Evolutionary conservation across 179 eudicot species (phyloP), one percentile per base, ranked within the genome.

Genomic region (Nepenthes alata): DNA sequence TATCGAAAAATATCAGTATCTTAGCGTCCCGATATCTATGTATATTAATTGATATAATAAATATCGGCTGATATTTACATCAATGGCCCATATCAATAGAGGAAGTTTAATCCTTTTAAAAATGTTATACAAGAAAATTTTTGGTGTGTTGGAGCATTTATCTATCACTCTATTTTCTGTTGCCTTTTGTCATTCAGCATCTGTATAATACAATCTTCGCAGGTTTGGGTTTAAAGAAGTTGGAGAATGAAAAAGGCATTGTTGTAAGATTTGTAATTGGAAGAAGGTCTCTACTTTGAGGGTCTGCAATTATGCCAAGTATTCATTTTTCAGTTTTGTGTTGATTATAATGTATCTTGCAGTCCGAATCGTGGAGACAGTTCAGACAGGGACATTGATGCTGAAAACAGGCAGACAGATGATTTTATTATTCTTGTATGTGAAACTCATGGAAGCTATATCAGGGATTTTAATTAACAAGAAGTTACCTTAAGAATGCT

Each of bases 241-340:
- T 90, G 70, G 81, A 88, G 72, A 77, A 72, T 53, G 83, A 85
- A 64, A 90, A 88, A 70, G 95, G 97, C 69, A 83, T 88, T 60
- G 81, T 83, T 74, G 70, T 87, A 70, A 86, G 95, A 83, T 90
- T 90, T 79, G 84, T 90, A 2, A 83, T 90, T 58, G 97, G 97
- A 73, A 85, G 82, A 83, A 90, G 97, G 97, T 90, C 34, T 76
- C 69, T 74, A 41, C 63, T 65, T 57, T 66, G 44, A 53, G 70
- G 13, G 47, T 53, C 45, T 69, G 58, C 39, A 41, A 47, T 15
- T 53, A 45, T 47, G 35, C 61, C n/a, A 39, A 57, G 4, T 37
- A n/a, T 57, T 47, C 10, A 37, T 45, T 55, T 39, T 51, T 55
- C 49, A 64, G 11, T 62, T 4, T 75, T 53, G 66, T 53, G 66